Percentiles rank a stretch among this genome's conserved stretches.
Evolutionary conservation across 306 rosid genomes (phyloP).

Genomic region (Comarum palustre): DNA sequence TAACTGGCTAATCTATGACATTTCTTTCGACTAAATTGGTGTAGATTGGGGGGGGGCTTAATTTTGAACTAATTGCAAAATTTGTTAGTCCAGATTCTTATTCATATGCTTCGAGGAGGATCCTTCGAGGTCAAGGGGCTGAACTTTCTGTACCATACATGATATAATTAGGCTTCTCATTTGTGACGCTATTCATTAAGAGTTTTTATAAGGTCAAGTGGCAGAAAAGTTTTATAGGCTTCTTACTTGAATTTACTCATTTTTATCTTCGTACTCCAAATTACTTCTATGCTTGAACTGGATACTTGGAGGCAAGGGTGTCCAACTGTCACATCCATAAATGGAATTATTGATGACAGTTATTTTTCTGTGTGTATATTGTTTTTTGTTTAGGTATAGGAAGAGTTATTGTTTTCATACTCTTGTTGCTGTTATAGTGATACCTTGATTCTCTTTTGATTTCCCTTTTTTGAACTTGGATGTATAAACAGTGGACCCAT

Average conservation of each 20-base stretch:
- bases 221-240: not conserved
- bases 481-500: not conserved
- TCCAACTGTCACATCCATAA: not conserved
- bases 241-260: not conserved
- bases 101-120: not conserved
- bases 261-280: not conserved
- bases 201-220: not conserved
- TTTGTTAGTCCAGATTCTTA: not conserved
- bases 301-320: not conserved
- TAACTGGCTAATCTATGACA: no score
- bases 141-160: not conserved
- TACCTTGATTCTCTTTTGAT: not conserved
- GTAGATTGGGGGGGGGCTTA: not conserved
- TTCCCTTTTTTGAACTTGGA: not conserved
- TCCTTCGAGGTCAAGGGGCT: not conserved
- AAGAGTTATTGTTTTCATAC: not conserved
- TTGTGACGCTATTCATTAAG: not conserved
- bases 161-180: not conserved
- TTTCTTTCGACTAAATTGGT: not conserved
- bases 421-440: not conserved
- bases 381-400: not conserved
- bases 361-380: not conserved
- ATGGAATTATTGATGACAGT: not conserved
- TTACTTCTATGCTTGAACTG: not conserved
- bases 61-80: not conserved